Evolutionary conservation across 345 rosid genomes (phyloP), one percentile per base, ranked within the genome.

Genomic region (Eucalyptus marginata): DNA sequence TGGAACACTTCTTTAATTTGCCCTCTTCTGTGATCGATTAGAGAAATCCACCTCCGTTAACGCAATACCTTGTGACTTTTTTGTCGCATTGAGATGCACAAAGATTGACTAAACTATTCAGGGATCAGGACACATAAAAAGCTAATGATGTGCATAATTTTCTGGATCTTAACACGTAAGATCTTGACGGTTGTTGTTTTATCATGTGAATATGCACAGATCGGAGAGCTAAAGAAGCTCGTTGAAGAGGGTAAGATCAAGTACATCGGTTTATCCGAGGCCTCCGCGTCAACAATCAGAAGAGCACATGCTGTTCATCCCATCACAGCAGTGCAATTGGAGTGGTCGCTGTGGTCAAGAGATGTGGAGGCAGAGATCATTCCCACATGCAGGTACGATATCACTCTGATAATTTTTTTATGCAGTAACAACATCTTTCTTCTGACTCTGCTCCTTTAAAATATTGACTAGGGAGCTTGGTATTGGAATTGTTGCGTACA

Each of bases 261-360:
- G 92, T 95, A 95, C 83, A 89, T 95, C 1, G 98, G 96, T 86
- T 88, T 96, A 18, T 96, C 98, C 2, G 96, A 96, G 93, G 99
- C 97, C 79, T 96, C 97, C 14, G 95, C 96, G 24, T 93, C 99
- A 31, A 95, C 97, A 29, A 95, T 96, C 88, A 94, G 95, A 92
- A 89, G 99, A 87, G 99, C 98, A 31, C 97, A 96, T 90, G 97
- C 95, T 46, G 95, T 97, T 92, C 99, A 97, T 84, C 98, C 98
- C 0, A 90, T 97, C 47, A 96, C 95, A 13, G 98, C 97, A 4
- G 92, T 96, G 43, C 97, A 96, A 76, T 89, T 95, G 51, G 99
- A 96, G 89, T 97, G 98, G 99, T 97, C 99, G 6, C 90, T 97
- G 79, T 97, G 99, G 99, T 66, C 95, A 2, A 93, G 99, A 91